Evolutionary conservation across 2,329 filamentous ascomycete genomes (phyloP), one percentile per base, ranked within the genome.

Genomic region (Thermomyces lanuginosus): DNA sequence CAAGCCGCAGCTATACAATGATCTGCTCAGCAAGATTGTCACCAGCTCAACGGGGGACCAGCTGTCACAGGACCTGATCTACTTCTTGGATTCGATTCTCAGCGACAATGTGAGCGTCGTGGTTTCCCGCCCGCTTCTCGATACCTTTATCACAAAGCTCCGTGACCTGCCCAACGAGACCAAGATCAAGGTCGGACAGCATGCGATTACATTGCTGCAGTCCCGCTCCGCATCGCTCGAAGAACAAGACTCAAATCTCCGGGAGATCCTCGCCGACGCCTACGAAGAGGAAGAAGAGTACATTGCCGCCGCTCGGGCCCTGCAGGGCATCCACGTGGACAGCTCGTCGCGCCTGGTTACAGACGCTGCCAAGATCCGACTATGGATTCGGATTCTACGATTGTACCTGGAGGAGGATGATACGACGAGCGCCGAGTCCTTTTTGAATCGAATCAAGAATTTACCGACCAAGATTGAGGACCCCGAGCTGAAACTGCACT

Each of bases 331-430:
- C 41, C 78, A 83, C 17, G 72, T 95, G 24, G 86, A 98, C 48
- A 77, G 71, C 31, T 84, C 83, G 2, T 83, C 92, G 58, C 76
- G 86, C 25, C 73, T 78, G 30, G 73, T 93, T 18, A 72, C 74
- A 15, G 75, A 83, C 47, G 72, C 80, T 42, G 78, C 86, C 40
- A 84, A 83, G 55, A 81, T 82, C 6, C 64, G 66, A 29, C 70
- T 89, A 29, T 95, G 86, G 81, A 77, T 95, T 40, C 79, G 86
- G 33, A 92, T 98, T 46, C 83, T 91, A 47, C 72, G 89, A 35
- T 78, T 91, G 60, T 91, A 89, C 49, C 69, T 98, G 35, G 86
- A 98, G 58, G 81, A 84, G 24, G 86, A 92, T 49, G 84, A 95
- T 56, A 77, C 81, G 6, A 82, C 76, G 1, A 66, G 69, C 18